These are phyloP conservation scores for Eurotiales sp. DNA, from an alignment of 2,329 filamentous ascomycete species.

Conservation along the genomic window DNA sequence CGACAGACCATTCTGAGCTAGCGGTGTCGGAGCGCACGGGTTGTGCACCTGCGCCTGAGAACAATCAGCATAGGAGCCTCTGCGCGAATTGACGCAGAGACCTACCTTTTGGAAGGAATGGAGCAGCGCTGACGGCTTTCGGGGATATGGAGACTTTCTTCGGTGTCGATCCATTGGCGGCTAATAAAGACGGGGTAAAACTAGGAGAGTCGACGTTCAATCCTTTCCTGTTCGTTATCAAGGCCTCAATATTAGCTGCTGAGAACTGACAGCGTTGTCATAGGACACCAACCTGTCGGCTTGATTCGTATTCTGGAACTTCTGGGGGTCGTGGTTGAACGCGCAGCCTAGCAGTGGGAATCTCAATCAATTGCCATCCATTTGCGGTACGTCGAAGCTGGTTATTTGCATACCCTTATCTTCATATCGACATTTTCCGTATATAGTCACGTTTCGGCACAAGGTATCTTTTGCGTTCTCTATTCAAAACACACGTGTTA, in stretches of 20 bases:
- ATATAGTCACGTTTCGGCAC: conserved; percentile 89
- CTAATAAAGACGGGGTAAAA: conserved; percentile 67
- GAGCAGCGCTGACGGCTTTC: conserved; percentile 82
- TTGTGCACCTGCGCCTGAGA: conserved; percentile 36
- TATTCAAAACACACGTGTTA: conserved; percentile 28
- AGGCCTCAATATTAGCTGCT: conserved; percentile 20
- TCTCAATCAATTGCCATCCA: conserved; percentile 3
- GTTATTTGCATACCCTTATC: conserved; percentile 60
- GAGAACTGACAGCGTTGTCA: background rate
- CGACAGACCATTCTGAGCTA: conserved; percentile 43
- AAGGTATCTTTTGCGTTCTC: conserved; percentile 81
- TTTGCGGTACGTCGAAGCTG: background rate
- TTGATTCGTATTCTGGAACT: conserved; percentile 45
- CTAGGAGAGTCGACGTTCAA: conserved; percentile 95
- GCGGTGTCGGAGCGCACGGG: conserved; percentile 36
- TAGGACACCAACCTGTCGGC: conserved; percentile 34
- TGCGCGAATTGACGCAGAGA: conserved; percentile 11
- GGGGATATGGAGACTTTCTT: conserved; percentile 77
- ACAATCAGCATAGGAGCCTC: background rate
- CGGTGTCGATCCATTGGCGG: conserved; percentile 35
- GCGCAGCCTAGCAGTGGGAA: conserved; percentile 59
- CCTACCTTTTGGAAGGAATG: conserved; percentile 43
- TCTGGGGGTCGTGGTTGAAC: conserved; percentile 80
- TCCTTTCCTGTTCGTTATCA: conserved; percentile 55
- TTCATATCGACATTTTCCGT: conserved; percentile 88